Evolutionary conservation across 2,329 filamentous ascomycete genomes (phyloP).

Genomic region (Phialocephala subalpina): DNA sequence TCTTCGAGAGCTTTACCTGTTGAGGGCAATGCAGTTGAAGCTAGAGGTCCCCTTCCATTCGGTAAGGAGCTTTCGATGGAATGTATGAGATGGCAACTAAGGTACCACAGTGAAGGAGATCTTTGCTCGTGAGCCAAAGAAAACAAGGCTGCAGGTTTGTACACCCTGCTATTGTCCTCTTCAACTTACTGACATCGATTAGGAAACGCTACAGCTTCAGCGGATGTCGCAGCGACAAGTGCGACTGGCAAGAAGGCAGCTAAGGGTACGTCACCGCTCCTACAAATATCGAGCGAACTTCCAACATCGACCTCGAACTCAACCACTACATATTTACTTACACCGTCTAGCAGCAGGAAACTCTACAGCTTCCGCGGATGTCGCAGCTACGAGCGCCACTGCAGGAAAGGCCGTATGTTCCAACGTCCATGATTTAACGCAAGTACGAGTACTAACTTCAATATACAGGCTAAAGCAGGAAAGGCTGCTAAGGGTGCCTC

Average conservation of each 20-base stretch:
- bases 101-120: constrained; percentile 27
- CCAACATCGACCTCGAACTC: too few species aligned
- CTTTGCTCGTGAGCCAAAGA: constrained; percentile 35
- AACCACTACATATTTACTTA: too few species aligned
- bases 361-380: constrained; percentile 17
- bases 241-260: constrained; percentile 31
- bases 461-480: neutral
- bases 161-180: neutral
- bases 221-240: constrained; percentile 17
- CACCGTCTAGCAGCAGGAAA: constrained; percentile 5
- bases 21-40: constrained; percentile 28
- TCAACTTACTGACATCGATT: constrained; percentile 4
- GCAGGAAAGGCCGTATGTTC: constrained; percentile 6
- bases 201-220: constrained; percentile 23
- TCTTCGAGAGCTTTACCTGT: constrained; percentile 41
- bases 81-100: constrained; percentile 11
- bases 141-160: constrained; percentile 28
- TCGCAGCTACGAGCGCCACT: constrained; percentile 20
- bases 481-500: constrained; percentile 9
- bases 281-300: too few species aligned
- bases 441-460: neutral
- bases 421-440: neutral
- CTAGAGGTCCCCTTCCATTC: constrained; percentile 33
- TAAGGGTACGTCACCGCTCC: too few species aligned
- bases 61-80: constrained; percentile 8